Evolutionary conservation across 2,329 filamentous ascomycete species (phyloP), one percentile per base, ranked within the genome.

Genomic region (Pestalotiopsis sp.): DNA sequence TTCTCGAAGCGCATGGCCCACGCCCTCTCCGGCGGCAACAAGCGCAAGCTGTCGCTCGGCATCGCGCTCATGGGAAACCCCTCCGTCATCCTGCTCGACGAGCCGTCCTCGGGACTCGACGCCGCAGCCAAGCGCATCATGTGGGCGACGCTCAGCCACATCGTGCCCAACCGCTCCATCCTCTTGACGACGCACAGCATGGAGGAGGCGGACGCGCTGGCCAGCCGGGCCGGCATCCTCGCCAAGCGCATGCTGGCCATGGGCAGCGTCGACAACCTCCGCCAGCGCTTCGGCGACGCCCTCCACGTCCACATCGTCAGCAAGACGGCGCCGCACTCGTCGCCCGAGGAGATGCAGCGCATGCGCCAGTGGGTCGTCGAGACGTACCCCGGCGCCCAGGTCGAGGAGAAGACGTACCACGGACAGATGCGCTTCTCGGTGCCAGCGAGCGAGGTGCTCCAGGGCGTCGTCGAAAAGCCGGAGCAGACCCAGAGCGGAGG

Each of bases 31-130:
- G 95, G 95, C 9, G 95, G 95, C 38, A 98, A 97, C 82, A 97
- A 97, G 82, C 87, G 95, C n/a, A 98, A 98, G 80, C 84, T 98
- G 1, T 93, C 90, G 20, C 86, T 98, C 0, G 95, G 92, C 3
- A 97, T 98, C 67, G 95, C 95, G 0, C 83, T 98, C 1, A 97
- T 97, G 87, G 95, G 95, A 3, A 97, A 98, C 74, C 95, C 95
- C 0, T 89, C 91, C 0, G 94, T 97, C 0, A 83, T 98, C 1
- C 85, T 98, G 0, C 90, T 98, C 2, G 95, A 98, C 75, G 95
- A 98, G 77, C 95, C 95, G 0, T 93, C 89, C 0, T 94, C 91
- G 0, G 94, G 95, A 0, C 92, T 98, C 83, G 95, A 98, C 74
- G 94, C 95, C 0, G 94, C 93, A 0, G 92, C 93, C 0, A 98